phyloP scores from a whole-genome alignment of 306 rosid genomes.

The Casuarina glauca region DNA sequence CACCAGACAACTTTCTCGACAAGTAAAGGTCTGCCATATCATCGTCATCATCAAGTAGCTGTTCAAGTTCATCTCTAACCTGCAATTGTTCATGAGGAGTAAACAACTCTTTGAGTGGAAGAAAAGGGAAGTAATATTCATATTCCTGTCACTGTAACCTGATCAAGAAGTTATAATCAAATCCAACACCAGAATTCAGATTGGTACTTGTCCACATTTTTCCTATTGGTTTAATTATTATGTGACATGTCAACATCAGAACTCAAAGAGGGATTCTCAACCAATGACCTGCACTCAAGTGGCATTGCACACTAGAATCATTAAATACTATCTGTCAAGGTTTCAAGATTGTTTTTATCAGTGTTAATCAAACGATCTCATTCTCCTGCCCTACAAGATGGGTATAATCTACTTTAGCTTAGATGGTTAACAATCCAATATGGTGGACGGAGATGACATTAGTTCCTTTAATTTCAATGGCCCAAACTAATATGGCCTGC shows the following conservation, averaged over 20 bases:
- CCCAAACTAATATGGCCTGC: neutral
- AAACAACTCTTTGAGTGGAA: neutral
- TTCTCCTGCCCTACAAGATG: neutral
- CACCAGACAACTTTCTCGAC: slow-evolving; percentile 71
- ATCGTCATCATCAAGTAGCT: slow-evolving; percentile 89
- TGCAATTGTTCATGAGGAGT: slow-evolving; percentile 18
- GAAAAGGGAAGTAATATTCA: slow-evolving; percentile 9
- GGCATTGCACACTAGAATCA: neutral
- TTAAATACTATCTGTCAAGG: neutral
- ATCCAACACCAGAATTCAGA: neutral
- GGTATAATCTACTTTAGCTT: neutral
- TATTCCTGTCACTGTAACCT: slow-evolving; percentile 18
- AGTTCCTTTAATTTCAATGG: neutral
- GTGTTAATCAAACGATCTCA: neutral
- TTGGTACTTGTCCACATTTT: neutral
- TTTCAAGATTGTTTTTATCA: neutral
- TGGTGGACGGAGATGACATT: neutral
- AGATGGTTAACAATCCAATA: neutral
- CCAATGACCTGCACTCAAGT: neutral
- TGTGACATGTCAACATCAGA: neutral
- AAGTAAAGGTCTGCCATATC: slow-evolving; percentile 98
- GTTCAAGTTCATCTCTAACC: slow-evolving; percentile 97
- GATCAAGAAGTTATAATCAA: slow-evolving; percentile 6
- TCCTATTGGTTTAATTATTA: neutral
- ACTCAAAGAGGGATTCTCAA: neutral